Evolutionary conservation across 139 green algal species (phyloP).

Genomic region (Dunaliella primolecta): DNA sequence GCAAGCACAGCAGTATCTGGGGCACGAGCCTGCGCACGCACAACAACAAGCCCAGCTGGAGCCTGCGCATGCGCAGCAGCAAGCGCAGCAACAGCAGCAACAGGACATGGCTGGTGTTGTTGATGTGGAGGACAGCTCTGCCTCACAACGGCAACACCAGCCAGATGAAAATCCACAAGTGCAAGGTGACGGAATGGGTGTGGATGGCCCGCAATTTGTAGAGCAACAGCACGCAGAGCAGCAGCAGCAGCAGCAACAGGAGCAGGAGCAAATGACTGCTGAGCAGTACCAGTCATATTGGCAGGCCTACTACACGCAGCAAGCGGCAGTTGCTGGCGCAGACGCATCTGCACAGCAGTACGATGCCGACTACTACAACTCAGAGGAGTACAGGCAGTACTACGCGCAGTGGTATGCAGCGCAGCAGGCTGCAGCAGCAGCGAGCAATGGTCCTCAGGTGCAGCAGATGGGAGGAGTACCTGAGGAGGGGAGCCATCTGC

Average conservation of each 20-base stretch:
- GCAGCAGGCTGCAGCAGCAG: slow-evolving; percentile 2
- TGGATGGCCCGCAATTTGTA: too few species aligned
- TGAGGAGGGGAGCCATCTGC: background rate
- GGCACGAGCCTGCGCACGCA: too few species aligned
- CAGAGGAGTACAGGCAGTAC: slow-evolving; percentile 9
- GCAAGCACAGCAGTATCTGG: too few species aligned
- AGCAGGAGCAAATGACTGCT: background rate
- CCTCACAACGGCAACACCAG: background rate
- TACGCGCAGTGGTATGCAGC: slow-evolving; percentile 7
- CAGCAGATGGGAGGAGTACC: background rate
- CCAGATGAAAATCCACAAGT: too few species aligned
- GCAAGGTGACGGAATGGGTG: too few species aligned
- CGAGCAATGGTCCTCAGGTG: background rate
- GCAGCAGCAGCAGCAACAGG: background rate
- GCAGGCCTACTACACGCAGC: background rate
- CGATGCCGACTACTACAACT: slow-evolving; percentile 12
- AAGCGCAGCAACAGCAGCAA: background rate
- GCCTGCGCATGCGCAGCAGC: background rate
- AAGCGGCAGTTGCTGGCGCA: background rate
- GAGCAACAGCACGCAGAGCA: background rate
- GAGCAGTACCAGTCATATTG: background rate
- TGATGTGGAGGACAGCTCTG: background rate
- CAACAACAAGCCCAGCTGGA: too few species aligned
- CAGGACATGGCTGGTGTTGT: background rate
- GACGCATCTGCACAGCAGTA: background rate